Conservation (phyloP, 1,139 yeast genomes). For the Taphrina pruni region DNA sequence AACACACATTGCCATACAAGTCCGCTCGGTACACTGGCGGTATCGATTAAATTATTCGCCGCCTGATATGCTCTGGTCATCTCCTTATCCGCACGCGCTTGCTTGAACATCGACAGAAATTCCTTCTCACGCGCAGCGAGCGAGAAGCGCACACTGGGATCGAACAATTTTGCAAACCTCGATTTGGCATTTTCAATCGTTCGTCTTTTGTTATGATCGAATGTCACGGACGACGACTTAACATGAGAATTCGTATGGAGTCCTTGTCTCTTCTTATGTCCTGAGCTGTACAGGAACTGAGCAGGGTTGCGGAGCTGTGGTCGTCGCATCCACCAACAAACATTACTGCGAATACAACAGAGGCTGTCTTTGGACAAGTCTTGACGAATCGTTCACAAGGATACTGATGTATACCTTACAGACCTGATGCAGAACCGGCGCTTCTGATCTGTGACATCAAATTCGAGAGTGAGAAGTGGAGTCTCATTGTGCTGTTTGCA, state of each 20-base stretch:
- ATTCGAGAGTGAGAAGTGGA: no score
- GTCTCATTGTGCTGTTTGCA: no score
- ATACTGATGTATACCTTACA: background rate
- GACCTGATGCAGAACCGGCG: background rate
- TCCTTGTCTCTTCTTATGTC: background rate
- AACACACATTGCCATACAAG: conserved; percentile 23
- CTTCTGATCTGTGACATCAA: no score
- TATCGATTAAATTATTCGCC: conserved; percentile 5
- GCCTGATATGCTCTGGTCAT: background rate
- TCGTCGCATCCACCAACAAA: conserved; percentile 8
- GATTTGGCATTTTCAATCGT: background rate
- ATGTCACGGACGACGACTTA: background rate
- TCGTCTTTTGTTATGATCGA: background rate
- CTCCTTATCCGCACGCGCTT: background rate
- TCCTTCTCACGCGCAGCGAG: background rate
- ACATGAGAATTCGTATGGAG: background rate
- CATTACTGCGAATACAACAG: background rate
- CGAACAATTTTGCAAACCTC: background rate
- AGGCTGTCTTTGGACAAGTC: background rate
- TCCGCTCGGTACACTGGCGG: background rate
- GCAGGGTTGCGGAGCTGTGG: no score
- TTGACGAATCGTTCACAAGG: background rate
- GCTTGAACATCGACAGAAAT: background rate
- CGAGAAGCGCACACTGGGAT: conserved; percentile 3
- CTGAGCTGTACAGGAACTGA: background rate